Conservation (phyloP, 23 red algal species). For the Gracilaria vermiculophylla region DNA sequence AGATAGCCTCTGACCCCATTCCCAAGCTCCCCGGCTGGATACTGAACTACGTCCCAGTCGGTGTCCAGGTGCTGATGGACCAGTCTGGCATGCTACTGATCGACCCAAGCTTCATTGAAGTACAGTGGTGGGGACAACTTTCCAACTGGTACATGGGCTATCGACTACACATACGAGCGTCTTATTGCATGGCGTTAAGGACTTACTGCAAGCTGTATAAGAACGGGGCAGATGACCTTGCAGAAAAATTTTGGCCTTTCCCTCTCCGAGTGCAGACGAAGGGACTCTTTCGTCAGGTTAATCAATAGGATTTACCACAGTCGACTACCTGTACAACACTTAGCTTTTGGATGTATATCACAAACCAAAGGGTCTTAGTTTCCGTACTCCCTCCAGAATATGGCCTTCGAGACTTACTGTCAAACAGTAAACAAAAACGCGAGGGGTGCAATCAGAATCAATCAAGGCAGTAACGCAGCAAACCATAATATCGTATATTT, state of each 20-base stretch:
- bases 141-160: conserved; percentile 44
- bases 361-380: neutral
- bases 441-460: too few species aligned
- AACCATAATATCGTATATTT: neutral
- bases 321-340: conserved; percentile 1
- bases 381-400: neutral
- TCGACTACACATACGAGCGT: conserved; percentile 64
- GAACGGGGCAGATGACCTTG: conserved; percentile 48
- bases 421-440: too few species aligned
- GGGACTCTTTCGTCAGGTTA: conserved; percentile 63
- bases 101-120: conserved; percentile 87
- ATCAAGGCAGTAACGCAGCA: neutral
- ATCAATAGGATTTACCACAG: conserved; percentile 31
- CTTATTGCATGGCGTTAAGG: conserved; percentile 68
- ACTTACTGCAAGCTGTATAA: conserved; percentile 57
- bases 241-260: conserved; percentile 72
- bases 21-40: conserved; percentile 40
- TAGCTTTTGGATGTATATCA: conserved; percentile 1
- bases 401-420: too few species aligned
- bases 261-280: conserved; percentile 60
- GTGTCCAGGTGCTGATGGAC: conserved; percentile 80
- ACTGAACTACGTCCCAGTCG: conserved; percentile 74
- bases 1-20: conserved; percentile 69
- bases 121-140: conserved; percentile 67
- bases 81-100: conserved; percentile 68